Evolutionary conservation across 1,284 basidiomycete genomes (phyloP), one percentile per base, ranked within the genome.

Genomic region (Trametes pubescens): DNA sequence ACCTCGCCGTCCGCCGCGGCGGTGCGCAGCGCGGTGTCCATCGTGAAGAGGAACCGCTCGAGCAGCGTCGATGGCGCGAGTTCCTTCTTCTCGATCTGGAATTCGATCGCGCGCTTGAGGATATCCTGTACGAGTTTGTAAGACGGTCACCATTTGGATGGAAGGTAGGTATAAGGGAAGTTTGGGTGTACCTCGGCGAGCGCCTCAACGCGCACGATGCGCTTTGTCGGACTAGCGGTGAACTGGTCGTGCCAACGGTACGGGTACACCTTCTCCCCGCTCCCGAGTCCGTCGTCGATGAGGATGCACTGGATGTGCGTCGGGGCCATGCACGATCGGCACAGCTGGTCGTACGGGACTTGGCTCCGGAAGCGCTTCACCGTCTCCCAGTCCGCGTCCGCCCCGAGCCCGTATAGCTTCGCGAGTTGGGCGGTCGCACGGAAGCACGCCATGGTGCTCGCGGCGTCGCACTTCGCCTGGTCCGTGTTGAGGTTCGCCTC

Each of bases 231-330:
- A 52, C 80, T 79, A 4, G 68, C 66, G 9, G 86, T 86, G 59
- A 87, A 85, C 57, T 77, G 79, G 67, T 90, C 83, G 68, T 92
- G 89, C 88, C 88, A 90, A 53, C 72, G 68, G 68, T 82, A 82
- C 9, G 76, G 75, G 72, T 88, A 83, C 9, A 84, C 79, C 54
- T 84, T 75, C n/a, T 59, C 57, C 24, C 76, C 70, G 1, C 78
- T 75, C 11, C 82, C 82, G 4, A 93, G 75, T 0, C 89, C 90
- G 69, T 93, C 91, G 71, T 92, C 91, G 53, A 92, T 79, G 38
- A 93, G 76, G 58, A 93, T 80, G 62, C 84, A 85, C 65, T 90
- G 84, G 53, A 89, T 90, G 24, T 79, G 80, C 2, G 85, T 80
- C 3, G 79, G 77, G 32, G 77, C 73, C 74, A 92, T 83, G 66